Evolutionary conservation across 148 eudicot genomes (phyloP).

Genomic region (Vaccinium myrtillus): DNA sequence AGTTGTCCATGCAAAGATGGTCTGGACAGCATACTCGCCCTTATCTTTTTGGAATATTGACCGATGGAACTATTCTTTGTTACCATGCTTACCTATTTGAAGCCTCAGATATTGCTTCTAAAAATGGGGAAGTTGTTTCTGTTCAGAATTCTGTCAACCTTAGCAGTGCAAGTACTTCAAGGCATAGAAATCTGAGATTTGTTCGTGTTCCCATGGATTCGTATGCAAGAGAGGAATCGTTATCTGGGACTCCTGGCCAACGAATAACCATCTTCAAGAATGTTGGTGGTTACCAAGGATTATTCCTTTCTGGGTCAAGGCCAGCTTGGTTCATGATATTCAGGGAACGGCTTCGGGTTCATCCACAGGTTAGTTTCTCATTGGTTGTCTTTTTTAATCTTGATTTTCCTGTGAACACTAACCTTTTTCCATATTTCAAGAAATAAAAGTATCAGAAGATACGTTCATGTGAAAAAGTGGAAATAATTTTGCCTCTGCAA

Average conservation of each 20-base stretch:
- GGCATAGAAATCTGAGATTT: constrained; percentile 88
- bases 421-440: not conserved
- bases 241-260: constrained; percentile 44
- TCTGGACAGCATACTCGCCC: constrained; percentile 75
- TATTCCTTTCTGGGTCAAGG: constrained; percentile 77
- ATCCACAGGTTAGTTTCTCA: constrained; percentile 77
- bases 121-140: constrained; percentile 48
- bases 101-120: constrained; percentile 59
- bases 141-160: constrained; percentile 35
- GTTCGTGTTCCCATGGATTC: constrained; percentile 70
- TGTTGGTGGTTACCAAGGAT: constrained; percentile 81
- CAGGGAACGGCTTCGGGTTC: constrained; percentile 87
- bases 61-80: constrained; percentile 88
- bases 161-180: constrained; percentile 57
- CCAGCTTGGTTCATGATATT: constrained; percentile 96
- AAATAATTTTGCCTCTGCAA: too few relatives aligned
- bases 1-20: constrained; percentile 92
- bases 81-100: constrained; percentile 89
- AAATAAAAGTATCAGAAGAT: not conserved
- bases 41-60: constrained; percentile 70
- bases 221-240: constrained; percentile 72
- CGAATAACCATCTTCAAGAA: constrained; percentile 74
- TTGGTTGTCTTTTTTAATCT: not conserved
- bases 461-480: not conserved
- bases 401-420: not conserved